Evolutionary conservation across 257 asterid genomes (phyloP), one percentile per base, ranked within the genome.

Genomic region (Echites panduratus): DNA sequence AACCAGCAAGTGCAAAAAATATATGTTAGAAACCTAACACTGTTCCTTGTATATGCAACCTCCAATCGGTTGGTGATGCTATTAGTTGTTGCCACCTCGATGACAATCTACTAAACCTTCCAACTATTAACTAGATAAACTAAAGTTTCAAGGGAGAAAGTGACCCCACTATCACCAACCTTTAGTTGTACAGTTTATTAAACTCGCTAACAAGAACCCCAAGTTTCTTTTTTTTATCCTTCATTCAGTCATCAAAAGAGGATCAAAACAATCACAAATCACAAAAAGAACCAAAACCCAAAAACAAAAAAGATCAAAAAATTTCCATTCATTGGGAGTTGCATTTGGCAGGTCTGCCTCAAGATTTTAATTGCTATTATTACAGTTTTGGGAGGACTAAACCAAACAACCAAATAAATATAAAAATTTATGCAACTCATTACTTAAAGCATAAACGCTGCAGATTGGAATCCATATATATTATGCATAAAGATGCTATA

Each of bases 91-190:
- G 74, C 63, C 78, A 66, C 74, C 70, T 20, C 64, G 72, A 69
- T 16, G 66, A 69, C 84, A 80, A 75, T 84, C 81, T 72, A 79
- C 80, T 52, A 81, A 81, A 78, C 81, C 74, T 82, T 73, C 83
- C 86, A 87, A 77, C 89, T 53, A 70, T 61, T 50, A 53, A 6
- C 76, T 54, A 85, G 2, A 32, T 77, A 82, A 82, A 84, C 85
- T 65, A 77, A 29, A 66, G 44, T 45, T 72, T 50, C 20, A 59
- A 20, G 61, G 54, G 79, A 79, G 27, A 19, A 14, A 0, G 22
- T 66, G 84, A 76, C 68, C 90, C 92, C 92, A 85, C 89, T 9
- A 63, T 49, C 76, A 88, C 92, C 97, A 76, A 87, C 87, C 90
- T 86, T 71, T 85, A 73, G 89, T 82, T 86, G 86, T 82, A 86